Evolutionary conservation across 768 basidiomycete genomes (phyloP).

Genomic region (Coprinopsis strossmayeri): DNA sequence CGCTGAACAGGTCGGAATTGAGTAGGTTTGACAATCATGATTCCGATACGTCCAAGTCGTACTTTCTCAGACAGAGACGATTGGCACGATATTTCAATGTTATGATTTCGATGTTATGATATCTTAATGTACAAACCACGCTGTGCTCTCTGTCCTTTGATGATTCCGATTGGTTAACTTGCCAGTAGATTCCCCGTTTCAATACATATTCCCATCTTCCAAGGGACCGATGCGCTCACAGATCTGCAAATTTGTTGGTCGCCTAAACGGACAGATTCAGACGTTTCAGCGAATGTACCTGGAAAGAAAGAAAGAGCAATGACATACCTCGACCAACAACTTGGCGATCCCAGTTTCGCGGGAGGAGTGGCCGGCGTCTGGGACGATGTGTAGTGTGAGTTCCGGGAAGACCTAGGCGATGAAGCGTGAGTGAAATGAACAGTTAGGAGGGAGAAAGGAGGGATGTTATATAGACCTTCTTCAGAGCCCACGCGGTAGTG

Average conservation of each 20-base stretch:
- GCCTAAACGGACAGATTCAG: conserved; percentile 22
- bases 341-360: conserved; percentile 66
- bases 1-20: no score
- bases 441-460: neutral
- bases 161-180: no score
- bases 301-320: neutral
- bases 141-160: no score
- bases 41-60: no score
- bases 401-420: conserved; percentile 64
- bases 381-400: conserved; percentile 65
- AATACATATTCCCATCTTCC: no score
- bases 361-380: conserved; percentile 84
- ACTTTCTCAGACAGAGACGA: no score
- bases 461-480: conserved; percentile 40
- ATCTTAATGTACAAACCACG: no score
- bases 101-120: no score
- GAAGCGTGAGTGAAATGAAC: neutral
- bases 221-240: no score
- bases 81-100: no score
- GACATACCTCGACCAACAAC: conserved; percentile 60
- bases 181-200: no score
- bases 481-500: conserved; percentile 74
- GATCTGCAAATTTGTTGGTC: conserved; percentile 37
- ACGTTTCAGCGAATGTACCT: neutral
- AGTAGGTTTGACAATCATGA: no score